Evolutionary conservation across 129 eudicot genomes (phyloP).

Genomic region (Solidago caesia): DNA sequence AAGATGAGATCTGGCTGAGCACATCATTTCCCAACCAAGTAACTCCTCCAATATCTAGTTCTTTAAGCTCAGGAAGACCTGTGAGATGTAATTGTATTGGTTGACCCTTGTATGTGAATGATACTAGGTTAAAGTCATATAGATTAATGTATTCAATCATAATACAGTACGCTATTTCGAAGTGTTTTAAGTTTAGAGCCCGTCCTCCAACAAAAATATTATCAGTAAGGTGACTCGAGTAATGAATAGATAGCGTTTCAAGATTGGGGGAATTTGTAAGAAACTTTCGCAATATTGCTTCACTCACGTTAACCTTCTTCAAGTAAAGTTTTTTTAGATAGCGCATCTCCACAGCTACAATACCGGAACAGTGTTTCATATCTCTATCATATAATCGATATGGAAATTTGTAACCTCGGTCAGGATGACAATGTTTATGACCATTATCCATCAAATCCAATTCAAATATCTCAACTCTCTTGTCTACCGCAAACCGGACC

Average conservation of each 20-base stretch:
- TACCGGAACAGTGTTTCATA: background rate
- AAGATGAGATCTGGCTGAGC: slow-evolving; percentile 13
- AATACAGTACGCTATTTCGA: background rate
- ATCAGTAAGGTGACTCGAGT: background rate
- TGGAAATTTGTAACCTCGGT: background rate
- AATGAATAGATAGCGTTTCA: background rate
- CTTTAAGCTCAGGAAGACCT: slow-evolving; percentile 39
- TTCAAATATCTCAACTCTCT: slow-evolving; percentile 4
- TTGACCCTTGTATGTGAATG: slow-evolving; percentile 38
- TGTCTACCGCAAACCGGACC: background rate
- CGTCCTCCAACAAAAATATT: background rate
- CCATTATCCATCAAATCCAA: background rate
- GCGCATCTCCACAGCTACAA: background rate
- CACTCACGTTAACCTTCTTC: slow-evolving; percentile 34
- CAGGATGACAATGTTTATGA: background rate
- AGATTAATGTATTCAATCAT: slow-evolving; percentile 24
- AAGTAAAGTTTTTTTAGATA: slow-evolving; percentile 31
- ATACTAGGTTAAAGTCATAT: slow-evolving; percentile 29
- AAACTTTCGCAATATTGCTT: background rate
- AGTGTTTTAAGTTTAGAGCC: background rate
- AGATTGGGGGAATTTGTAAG: background rate
- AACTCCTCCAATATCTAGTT: slow-evolving; percentile 14
- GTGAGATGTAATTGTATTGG: slow-evolving; percentile 18
- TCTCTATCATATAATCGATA: background rate
- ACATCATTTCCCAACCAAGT: background rate